Evolutionary conservation across 1,139 yeast species (phyloP), one percentile per base, ranked within the genome.

Genomic region (Blastobotrys proliferans): DNA sequence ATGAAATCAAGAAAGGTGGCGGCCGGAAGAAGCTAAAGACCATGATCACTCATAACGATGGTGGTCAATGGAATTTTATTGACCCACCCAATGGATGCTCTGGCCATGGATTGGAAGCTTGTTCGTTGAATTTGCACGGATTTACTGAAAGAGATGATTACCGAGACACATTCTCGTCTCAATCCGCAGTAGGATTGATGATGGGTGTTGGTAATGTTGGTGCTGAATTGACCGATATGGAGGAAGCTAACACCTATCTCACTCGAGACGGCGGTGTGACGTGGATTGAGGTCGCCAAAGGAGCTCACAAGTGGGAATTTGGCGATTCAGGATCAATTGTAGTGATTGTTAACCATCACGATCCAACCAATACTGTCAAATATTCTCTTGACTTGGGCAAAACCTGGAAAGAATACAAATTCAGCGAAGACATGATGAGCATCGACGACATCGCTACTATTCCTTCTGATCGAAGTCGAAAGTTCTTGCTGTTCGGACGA

Each of bases 151-250:
- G 97, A 52, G 68, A 69, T 3, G 97, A 90, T 62, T 70, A 71
- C 47, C 76, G 97, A 55, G 97, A 92, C 57, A 81, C 95, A 0
- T 86, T 70, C 54, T 83, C 95, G 0, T 88, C 97, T 0, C 80
- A 86, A 0, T 83, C 96, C 5, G 97, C 97, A 0, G 73, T 83
- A 14, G 98, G 98, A 0, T 64, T 88, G 61, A 66, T 92, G 70
- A 72, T 92, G 50, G 97, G 86, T 11, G 79, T 83, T 14, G 99
- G 99, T 28, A 88, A 84, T 60, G 96, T 88, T 35, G 98, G 98
- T 4, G 77, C 74, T 26, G 55, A 58, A 16, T 68, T 92, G 46
- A 65, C 67, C 2, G 62, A 79, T 1, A 62, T 65, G 13, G 72
- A 73, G 8, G 74, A 79, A 26, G 73, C 82, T 0, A 69, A 84